Evolutionary conservation across 2,329 filamentous ascomycete species (phyloP).

Genomic region (Pseudopithomyces chartarum): DNA sequence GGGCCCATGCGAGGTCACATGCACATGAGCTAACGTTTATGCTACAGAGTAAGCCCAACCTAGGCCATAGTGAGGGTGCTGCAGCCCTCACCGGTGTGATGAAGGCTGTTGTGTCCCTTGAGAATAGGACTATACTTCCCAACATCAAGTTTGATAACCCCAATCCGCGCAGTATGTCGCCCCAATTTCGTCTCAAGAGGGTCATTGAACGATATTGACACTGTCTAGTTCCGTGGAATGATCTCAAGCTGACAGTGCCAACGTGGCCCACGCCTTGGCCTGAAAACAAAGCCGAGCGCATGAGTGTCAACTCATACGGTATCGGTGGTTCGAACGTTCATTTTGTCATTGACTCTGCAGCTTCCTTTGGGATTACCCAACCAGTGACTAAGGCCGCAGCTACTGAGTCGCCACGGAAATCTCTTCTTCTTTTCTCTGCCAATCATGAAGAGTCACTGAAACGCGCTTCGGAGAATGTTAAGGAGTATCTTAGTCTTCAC

Average conservation of each 20-base stretch:
- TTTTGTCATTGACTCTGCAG: background rate
- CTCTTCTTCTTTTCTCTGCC: background rate
- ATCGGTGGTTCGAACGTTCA: slow-evolving; percentile 43
- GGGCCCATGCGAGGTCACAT: no score
- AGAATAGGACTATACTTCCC: slow-evolving; percentile 34
- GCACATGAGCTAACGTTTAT: no score
- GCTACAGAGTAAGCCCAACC: background rate
- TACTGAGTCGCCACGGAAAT: background rate
- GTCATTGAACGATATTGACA: background rate
- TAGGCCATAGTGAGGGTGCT: background rate
- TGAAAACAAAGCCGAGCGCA: slow-evolving; percentile 21
- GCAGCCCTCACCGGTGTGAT: slow-evolving; percentile 43
- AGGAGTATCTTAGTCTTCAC: background rate
- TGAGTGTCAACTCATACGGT: slow-evolving; percentile 52
- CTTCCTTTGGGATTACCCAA: background rate
- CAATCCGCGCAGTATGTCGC: slow-evolving; percentile 21
- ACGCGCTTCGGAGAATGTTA: background rate
- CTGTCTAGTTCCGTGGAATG: background rate
- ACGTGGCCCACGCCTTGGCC: slow-evolving; percentile 10
- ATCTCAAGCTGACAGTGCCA: background rate
- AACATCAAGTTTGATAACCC: slow-evolving; percentile 37
- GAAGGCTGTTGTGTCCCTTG: slow-evolving; percentile 45
- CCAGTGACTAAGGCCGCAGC: background rate
- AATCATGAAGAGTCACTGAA: background rate
- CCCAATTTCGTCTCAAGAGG: background rate